These are phyloP conservation scores for Ceratobasidium theobromae DNA, from an alignment of 1,284 basidiomycete species.

Conservation along the genomic window DNA sequence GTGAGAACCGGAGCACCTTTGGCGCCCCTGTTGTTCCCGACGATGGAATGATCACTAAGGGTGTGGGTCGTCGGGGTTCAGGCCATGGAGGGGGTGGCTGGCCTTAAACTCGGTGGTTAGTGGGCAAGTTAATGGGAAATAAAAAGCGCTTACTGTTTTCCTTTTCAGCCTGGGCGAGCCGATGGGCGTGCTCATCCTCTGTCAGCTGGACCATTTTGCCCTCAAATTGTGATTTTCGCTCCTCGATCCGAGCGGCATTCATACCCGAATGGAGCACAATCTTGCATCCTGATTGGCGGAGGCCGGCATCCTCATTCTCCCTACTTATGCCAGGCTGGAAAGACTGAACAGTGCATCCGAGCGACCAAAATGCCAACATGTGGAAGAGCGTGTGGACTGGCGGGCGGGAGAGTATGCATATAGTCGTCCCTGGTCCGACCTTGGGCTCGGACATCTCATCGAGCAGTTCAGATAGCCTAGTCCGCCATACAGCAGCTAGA, in stretches of 20 bases:
- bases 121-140: neutral
- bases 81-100: neutral
- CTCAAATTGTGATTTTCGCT: neutral
- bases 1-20: constrained; percentile 8
- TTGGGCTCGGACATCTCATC: neutral
- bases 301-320: neutral
- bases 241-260: neutral
- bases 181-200: constrained; percentile 2
- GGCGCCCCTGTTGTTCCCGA: neutral
- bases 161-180: neutral
- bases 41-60: neutral
- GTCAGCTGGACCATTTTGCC: neutral
- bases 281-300: neutral
- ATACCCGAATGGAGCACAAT: neutral
- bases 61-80: neutral
- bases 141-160: neutral
- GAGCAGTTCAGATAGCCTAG: neutral
- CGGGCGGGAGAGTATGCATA: neutral
- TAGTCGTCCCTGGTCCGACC: neutral
- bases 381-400: constrained; percentile 3
- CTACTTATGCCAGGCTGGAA: neutral
- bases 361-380: constrained; percentile 7
- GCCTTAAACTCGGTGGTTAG: neutral
- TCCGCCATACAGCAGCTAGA: neutral
- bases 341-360: constrained; percentile 11